phyloP scores from a whole-genome alignment of 208 protist species.

The Wallacemonas rigidus region DNA sequence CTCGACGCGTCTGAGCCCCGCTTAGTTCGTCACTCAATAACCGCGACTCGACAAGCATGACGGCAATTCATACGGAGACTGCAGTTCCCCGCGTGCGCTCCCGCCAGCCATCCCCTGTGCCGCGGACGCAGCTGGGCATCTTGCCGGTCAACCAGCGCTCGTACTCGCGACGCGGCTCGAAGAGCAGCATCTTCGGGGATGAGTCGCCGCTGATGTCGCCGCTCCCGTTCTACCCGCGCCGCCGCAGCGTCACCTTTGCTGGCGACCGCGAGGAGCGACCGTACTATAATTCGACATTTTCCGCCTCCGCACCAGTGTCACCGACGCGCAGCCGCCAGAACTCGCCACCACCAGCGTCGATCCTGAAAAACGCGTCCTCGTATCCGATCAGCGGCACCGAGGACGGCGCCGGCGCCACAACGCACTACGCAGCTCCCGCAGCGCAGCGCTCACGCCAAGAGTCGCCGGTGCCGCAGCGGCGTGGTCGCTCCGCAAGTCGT shows the following conservation, averaged over 20 bases:
- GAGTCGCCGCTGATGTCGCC: constrained; percentile 80
- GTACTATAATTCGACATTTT: constrained; percentile 54
- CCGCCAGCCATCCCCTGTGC: constrained; percentile 61
- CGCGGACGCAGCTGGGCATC: constrained; percentile 67
- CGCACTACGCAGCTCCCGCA: constrained; percentile 13
- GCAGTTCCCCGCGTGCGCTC: constrained; percentile 16
- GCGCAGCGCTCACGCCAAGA: constrained; percentile 20
- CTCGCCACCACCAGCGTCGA: constrained; percentile 55
- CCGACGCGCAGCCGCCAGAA: constrained; percentile 28
- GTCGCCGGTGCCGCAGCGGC: constrained; percentile 32
- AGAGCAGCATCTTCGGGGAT: constrained; percentile 49
- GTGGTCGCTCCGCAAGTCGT: constrained; percentile 73
- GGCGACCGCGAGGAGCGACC: constrained; percentile 80
- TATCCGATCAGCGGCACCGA: constrained; percentile 24
- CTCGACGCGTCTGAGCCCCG: too few relatives aligned
- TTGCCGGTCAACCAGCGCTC: constrained; percentile 84
- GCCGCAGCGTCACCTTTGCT: constrained; percentile 86
- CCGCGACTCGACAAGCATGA: not conserved
- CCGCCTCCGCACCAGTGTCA: constrained; percentile 43
- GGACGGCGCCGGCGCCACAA: constrained; percentile 19
- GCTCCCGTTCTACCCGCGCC: constrained; percentile 75
- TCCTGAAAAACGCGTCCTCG: constrained; percentile 47
- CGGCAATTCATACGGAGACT: constrained; percentile 15
- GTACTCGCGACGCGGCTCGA: constrained; percentile 76
- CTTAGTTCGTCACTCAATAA: too few relatives aligned